Conservation (phyloP, 1,139 yeast species). For the Geotrichum bryndzae region DNA sequence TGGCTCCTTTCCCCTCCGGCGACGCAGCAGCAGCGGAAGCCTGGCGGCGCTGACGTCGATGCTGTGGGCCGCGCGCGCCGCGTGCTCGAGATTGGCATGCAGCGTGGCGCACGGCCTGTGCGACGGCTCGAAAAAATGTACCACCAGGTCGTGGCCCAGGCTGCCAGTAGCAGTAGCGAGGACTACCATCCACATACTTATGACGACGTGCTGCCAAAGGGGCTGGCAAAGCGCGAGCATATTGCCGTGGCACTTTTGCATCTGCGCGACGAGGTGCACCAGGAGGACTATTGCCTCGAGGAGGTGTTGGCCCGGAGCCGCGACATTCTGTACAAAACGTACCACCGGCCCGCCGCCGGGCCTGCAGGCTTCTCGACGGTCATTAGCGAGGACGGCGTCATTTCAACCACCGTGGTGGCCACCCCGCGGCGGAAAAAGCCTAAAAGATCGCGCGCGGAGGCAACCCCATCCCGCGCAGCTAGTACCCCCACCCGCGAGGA, state of each 20-base stretch:
- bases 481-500: neutral
- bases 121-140: slow-evolving; percentile 48
- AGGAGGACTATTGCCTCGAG: slow-evolving; percentile 53
- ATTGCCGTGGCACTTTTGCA: slow-evolving; percentile 46
- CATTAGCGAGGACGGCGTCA: neutral
- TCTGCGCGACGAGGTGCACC: slow-evolving; percentile 33
- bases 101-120: slow-evolving; percentile 57
- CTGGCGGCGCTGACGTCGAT: slow-evolving; percentile 35
- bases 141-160: slow-evolving; percentile 21
- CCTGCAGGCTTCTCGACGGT: neutral
- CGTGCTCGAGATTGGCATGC: slow-evolving; percentile 58
- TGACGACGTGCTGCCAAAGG: neutral
- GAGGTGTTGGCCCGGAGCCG: slow-evolving; percentile 54
- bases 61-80: slow-evolving; percentile 28
- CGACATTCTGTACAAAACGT: slow-evolving; percentile 8
- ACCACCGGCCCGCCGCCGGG: neutral
- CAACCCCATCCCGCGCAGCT: slow-evolving; percentile 6
- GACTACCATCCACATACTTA: neutral
- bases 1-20: slow-evolving; percentile 42
- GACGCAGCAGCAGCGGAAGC: slow-evolving; percentile 35
- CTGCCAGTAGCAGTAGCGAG: neutral
- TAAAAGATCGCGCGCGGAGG: slow-evolving; percentile 21
- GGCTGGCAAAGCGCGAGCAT: slow-evolving; percentile 44
- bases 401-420: neutral
- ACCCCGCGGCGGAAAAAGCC: neutral